Percentiles rank a stretch among this genome's conserved stretches.
phyloP scores from a whole-genome alignment of 441 rosid genomes.

The Adansonia gregorii region DNA sequence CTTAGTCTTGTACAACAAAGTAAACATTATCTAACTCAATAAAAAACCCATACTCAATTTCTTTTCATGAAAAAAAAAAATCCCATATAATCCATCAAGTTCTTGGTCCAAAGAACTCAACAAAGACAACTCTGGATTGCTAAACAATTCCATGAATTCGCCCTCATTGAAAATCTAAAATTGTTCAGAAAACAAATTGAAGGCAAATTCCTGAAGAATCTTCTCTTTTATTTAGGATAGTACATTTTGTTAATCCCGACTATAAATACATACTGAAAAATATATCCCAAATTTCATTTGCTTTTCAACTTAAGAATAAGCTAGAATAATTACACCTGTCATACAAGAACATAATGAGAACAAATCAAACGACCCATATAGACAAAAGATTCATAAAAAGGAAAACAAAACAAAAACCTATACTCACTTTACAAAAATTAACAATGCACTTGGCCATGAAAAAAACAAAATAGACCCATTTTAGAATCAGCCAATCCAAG shows the following conservation, averaged over 20 bases:
- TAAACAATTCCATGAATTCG: background rate
- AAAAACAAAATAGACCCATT: conserved; percentile 21
- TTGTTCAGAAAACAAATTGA: background rate
- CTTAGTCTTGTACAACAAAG: background rate
- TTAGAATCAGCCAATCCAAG: conserved; percentile 18
- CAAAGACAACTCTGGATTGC: background rate
- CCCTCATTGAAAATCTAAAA: background rate
- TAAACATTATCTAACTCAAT: background rate
- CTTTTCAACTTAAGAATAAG: background rate
- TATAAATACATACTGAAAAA: background rate
- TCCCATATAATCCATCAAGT: background rate
- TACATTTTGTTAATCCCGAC: conserved; percentile 6
- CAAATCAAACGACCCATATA: conserved; percentile 8
- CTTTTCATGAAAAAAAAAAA: background rate
- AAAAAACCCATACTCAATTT: background rate
- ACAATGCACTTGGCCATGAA: conserved; percentile 32
- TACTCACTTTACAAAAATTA: background rate
- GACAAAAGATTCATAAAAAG: background rate
- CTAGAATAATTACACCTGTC: background rate
- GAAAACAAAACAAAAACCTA: conserved; percentile 2
- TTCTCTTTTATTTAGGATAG: background rate
- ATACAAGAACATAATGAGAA: conserved; percentile 7
- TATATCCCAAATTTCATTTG: background rate
- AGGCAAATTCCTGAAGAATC: conserved; percentile 14
- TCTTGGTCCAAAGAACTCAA: background rate